Percentiles rank a stretch among this genome's conserved stretches.
Evolutionary conservation across 2,329 filamentous ascomycete species (phyloP).

Genomic region (Phaeoacremonium minimum): DNA sequence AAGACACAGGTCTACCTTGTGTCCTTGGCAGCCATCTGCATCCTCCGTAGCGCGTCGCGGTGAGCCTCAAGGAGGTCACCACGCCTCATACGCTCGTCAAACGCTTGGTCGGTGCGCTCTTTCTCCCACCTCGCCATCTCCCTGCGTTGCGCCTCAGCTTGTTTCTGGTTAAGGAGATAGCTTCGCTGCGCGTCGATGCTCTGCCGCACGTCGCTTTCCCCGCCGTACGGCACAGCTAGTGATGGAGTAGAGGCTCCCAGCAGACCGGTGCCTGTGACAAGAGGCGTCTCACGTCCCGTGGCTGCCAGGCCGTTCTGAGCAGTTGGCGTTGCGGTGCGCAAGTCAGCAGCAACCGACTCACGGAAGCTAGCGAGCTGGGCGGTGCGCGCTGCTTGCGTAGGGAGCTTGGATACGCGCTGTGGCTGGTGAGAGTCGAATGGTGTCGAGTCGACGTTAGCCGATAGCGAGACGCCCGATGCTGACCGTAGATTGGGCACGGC

Average conservation of each 20-base stretch:
- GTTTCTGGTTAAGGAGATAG: constrained; percentile 56
- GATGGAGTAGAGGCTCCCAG: constrained; percentile 17
- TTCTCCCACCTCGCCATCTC: constrained; percentile 55
- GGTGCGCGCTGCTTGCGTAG: constrained; percentile 42
- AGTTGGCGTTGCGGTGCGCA: constrained; percentile 38
- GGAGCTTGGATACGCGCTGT: constrained; percentile 37
- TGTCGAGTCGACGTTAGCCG: constrained; percentile 25
- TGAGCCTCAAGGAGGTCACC: constrained; percentile 73
- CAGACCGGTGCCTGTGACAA: constrained; percentile 18
- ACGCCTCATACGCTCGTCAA: constrained; percentile 73
- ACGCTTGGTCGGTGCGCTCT: constrained; percentile 55
- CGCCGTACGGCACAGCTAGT: constrained; percentile 16
- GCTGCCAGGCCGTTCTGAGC: constrained; percentile 1
- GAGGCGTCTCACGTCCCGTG: constrained; percentile 32
- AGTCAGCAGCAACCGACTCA: constrained; percentile 58
- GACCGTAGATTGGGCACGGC: constrained; percentile 1
- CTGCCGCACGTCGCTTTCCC: constrained; percentile 36
- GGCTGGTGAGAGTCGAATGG: constrained; percentile 53
- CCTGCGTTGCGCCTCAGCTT: constrained; percentile 56
- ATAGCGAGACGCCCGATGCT: constrained; percentile 3
- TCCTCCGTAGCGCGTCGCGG: constrained; percentile 71
- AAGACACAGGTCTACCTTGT: constrained; percentile 1
- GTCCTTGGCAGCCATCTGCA: constrained; percentile 54
- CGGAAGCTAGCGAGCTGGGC: constrained; percentile 64
- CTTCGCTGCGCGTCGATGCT: constrained; percentile 51